Conservation (phyloP, 1,284 basidiomycete genomes). For the Leccinum ponderosum region DNA sequence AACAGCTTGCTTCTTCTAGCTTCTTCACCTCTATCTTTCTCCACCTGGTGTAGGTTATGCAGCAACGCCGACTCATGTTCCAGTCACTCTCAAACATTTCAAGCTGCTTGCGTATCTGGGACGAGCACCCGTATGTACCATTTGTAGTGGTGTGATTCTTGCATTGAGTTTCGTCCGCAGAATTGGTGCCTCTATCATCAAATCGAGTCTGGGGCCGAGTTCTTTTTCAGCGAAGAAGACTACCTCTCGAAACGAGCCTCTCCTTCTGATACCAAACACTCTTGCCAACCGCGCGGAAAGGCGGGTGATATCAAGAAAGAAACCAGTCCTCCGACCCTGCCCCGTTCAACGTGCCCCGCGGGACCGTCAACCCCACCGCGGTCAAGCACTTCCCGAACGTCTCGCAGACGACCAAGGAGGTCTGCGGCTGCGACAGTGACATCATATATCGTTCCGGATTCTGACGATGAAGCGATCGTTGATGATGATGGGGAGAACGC, state of each 20-base stretch:
- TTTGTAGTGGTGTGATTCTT: background rate
- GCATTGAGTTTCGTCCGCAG: constrained; percentile 31
- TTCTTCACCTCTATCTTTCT: constrained; percentile 47
- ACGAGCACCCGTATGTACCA: constrained; percentile 50
- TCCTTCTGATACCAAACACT: constrained; percentile 21
- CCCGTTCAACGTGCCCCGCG: constrained; percentile 14
- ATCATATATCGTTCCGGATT: constrained; percentile 68
- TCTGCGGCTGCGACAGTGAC: constrained; percentile 49
- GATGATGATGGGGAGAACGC: constrained; percentile 41
- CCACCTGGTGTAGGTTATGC: constrained; percentile 29
- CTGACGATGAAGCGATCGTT: constrained; percentile 64
- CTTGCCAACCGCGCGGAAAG: constrained; percentile 26
- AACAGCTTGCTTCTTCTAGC: constrained; percentile 33
- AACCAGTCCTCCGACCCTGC: constrained; percentile 30
- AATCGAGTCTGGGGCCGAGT: constrained; percentile 63
- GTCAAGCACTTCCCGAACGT: constrained; percentile 22
- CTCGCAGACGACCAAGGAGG: constrained; percentile 59
- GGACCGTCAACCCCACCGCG: constrained; percentile 12
- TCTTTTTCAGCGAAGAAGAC: constrained; percentile 66
- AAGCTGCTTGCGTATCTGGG: constrained; percentile 66
- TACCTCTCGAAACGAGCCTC: constrained; percentile 44
- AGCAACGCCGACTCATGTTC: constrained; percentile 44
- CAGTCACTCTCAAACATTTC: constrained; percentile 74
- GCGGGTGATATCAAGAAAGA: constrained; percentile 47
- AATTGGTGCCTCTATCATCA: constrained; percentile 54